Percentiles rank a stretch among this genome's conserved stretches.
Evolutionary conservation across 306 rosid species (phyloP).

Genomic region (Hippophae rhamnoides): DNA sequence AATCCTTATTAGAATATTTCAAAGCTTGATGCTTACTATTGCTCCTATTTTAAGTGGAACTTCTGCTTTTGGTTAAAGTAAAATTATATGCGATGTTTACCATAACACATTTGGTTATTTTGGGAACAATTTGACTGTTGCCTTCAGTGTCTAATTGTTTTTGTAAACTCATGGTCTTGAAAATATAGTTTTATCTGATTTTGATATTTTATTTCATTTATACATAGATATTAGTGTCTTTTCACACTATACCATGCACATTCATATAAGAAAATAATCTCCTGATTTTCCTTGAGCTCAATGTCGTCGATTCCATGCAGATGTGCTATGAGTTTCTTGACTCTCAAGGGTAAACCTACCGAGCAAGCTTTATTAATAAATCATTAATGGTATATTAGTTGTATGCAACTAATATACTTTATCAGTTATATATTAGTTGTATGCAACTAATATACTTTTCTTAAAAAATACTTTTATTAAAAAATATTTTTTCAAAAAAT

Average conservation of each 20-base stretch:
- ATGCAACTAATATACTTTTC: too few species aligned
- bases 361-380: too few species aligned
- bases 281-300: not conserved
- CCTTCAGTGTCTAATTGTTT: not conserved
- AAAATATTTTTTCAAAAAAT: too few species aligned
- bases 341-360: slow-evolving; percentile 85
- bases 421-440: too few species aligned
- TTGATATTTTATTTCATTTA: too few species aligned
- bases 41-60: not conserved
- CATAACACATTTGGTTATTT: not conserved
- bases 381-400: too few species aligned
- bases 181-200: not conserved
- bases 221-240: too few species aligned
- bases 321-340: slow-evolving; percentile 99
- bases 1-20: not conserved
- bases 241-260: too few species aligned
- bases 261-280: not conserved
- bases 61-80: slow-evolving; percentile 3
- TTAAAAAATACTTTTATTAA: too few species aligned
- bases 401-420: too few species aligned
- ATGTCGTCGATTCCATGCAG: slow-evolving; percentile 30
- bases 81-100: not conserved
- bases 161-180: not conserved
- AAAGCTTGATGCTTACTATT: not conserved
- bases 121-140: too few species aligned